Base-by-base conservation (phyloP, 2,329 filamentous ascomycete genomes). In the Plectosphaerella plurivora region DNA sequence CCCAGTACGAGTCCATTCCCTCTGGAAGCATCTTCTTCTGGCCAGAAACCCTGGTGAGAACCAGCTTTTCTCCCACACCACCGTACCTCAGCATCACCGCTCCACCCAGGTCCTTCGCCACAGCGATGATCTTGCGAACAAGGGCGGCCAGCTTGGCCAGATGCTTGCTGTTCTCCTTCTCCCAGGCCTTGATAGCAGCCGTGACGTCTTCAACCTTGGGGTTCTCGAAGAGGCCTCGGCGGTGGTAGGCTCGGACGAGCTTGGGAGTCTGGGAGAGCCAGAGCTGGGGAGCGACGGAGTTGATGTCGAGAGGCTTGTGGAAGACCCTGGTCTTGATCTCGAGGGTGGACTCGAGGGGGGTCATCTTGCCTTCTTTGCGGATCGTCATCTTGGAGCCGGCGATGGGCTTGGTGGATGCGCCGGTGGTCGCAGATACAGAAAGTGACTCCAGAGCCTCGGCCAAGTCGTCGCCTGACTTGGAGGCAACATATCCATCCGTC, bases 221-320 rank as follows among this genome's bases (percentile, higher is more conserved):
- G 61, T 15, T 42, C 33, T 9, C 52, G 15, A 54, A 77, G 77
- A 50, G 16, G 35, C 73, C 73, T 2, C 53, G 51, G 4, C 57
- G 45, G 55, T 77, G 71, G 55, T 74, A 73, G 1, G 72, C 73
- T 28, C 69, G 66, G n/a, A 77, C 71, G 35, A 77, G 70, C 41
- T 72, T 73, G 1, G 70, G 68, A 1, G 74, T 77, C 60, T 77
- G 73, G 5, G 71, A 76, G 15, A 67, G 55, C 73, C 73, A 78
- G 22, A 77, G 65, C 60, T 76, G 73, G 2, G 71, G 54, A 22
- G 64, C 64, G 33, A 75, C 58, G 6, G 74, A 64, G 10, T 56
- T 1, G 11, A 75, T 49, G 3, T 55, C n/a, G 15, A 77, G 55
- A 20, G 50, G 59, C 42, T 64, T 71, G 25, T 64, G 57, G 5